These are phyloP conservation scores for Saprolegnia diclina DNA, from an alignment of 352 stramenopile genomes.

Conservation along the genomic window DNA sequence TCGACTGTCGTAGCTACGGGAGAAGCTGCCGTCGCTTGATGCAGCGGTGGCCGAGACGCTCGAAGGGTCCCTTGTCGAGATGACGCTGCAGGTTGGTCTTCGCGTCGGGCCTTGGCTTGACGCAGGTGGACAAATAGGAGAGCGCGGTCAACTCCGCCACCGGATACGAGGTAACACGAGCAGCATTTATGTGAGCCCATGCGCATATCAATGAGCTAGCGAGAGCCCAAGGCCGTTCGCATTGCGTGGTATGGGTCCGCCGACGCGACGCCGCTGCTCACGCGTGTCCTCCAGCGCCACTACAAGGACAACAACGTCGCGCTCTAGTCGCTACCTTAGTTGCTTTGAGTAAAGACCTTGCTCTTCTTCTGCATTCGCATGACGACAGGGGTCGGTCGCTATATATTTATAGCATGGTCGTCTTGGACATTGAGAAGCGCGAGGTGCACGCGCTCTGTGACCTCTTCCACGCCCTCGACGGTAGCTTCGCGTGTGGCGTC, in stretches of 20 bases:
- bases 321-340: too few species aligned
- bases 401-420: neutral
- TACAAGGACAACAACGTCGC: neutral
- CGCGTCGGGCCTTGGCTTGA: neutral
- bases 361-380: too few species aligned
- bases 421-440: slow-evolving; percentile 8
- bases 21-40: slow-evolving; percentile 8
- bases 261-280: neutral
- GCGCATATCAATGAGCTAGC: neutral
- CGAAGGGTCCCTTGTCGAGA: slow-evolving; percentile 6
- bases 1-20: neutral
- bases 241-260: neutral
- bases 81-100: slow-evolving; percentile 8
- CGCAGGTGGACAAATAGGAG: neutral
- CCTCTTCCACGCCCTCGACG: slow-evolving; percentile 9
- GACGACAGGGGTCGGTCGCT: too few species aligned
- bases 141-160: neutral
- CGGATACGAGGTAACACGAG: neutral
- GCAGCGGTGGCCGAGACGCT: neutral
- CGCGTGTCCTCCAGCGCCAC: neutral
- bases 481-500: neutral
- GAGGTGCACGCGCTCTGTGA: neutral
- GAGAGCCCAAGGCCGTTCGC: slow-evolving; percentile 17
- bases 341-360: too few species aligned
- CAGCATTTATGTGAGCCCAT: neutral